These are phyloP conservation scores for Lipomyces anomalus DNA, from an alignment of 805 yeast genomes.

Conservation along the genomic window DNA sequence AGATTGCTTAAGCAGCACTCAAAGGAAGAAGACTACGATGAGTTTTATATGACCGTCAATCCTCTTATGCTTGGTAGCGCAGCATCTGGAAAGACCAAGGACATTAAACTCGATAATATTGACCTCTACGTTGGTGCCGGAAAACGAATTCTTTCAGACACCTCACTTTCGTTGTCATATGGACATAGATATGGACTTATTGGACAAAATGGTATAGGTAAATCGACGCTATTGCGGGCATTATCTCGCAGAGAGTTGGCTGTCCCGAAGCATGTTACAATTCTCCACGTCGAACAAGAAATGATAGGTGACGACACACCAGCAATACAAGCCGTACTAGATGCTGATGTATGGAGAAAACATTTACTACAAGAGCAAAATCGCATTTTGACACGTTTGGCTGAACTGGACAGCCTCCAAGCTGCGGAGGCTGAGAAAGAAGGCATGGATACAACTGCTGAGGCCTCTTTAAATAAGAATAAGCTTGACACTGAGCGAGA, in stretches of 20 bases:
- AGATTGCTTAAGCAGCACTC: constrained; percentile 60
- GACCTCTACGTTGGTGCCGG: constrained; percentile 96
- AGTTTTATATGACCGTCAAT: constrained; percentile 89
- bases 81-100: constrained; percentile 66
- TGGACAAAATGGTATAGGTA: constrained; percentile 99
- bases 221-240: constrained; percentile 87
- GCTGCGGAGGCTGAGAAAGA: constrained; percentile 45
- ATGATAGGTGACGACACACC: constrained; percentile 85
- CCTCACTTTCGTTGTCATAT: constrained; percentile 77
- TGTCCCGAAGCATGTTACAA: constrained; percentile 91
- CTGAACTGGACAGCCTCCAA: constrained; percentile 59
- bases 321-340: constrained; percentile 92
- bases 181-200: constrained; percentile 97
- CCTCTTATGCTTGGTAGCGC: constrained; percentile 84
- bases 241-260: constrained; percentile 88
- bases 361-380: constrained; percentile 71
- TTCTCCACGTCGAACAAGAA: constrained; percentile 97
- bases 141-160: constrained; percentile 81
- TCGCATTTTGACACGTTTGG: constrained; percentile 55
- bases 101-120: constrained; percentile 85
- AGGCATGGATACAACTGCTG: constrained; percentile 56
- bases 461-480: constrained; percentile 65
- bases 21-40: constrained; percentile 73
- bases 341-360: constrained; percentile 99
- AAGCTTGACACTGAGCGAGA: constrained; percentile 85